A percentile compares a stretch with the other conserved stretches of the same genome.
phyloP scores from a whole-genome alignment of 169 alveolate genomes.

The Amoebophrya sp. region DNA sequence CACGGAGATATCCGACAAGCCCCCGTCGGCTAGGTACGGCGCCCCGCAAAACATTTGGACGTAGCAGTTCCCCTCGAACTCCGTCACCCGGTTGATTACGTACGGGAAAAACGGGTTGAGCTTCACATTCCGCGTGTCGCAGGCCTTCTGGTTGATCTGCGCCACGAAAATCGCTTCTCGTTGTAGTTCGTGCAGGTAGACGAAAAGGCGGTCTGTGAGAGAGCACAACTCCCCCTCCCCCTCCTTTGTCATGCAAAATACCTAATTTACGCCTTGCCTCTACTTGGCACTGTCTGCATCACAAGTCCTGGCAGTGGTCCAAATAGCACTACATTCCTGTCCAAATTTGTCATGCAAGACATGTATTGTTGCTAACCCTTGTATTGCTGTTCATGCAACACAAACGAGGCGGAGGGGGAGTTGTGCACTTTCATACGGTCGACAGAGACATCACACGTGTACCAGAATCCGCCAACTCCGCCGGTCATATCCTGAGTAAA shows the following conservation, averaged over 20 bases:
- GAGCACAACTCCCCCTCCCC: too few relatives aligned
- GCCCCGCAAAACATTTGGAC: background rate
- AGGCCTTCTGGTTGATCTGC: background rate
- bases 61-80: slow-evolving; percentile 5
- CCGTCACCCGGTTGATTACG: background rate
- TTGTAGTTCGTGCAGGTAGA: background rate
- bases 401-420: too few relatives aligned
- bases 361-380: too few relatives aligned
- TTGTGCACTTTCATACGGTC: too few relatives aligned
- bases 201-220: background rate
- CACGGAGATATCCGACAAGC: too few relatives aligned
- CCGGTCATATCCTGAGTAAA: background rate
- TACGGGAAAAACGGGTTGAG: background rate
- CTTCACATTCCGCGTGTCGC: background rate
- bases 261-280: too few relatives aligned
- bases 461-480: background rate
- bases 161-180: background rate
- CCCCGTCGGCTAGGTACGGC: background rate
- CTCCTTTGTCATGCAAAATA: too few relatives aligned
- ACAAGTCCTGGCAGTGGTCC: too few relatives aligned
- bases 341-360: too few relatives aligned
- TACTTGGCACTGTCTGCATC: too few relatives aligned
- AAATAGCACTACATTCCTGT: too few relatives aligned
- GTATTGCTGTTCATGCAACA: too few relatives aligned
- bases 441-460: background rate